Percentiles rank a stretch among this genome's conserved stretches.
Conservation (phyloP, 2,329 filamentous ascomycete genomes). For the Aspergillus carbonarius region DNA sequence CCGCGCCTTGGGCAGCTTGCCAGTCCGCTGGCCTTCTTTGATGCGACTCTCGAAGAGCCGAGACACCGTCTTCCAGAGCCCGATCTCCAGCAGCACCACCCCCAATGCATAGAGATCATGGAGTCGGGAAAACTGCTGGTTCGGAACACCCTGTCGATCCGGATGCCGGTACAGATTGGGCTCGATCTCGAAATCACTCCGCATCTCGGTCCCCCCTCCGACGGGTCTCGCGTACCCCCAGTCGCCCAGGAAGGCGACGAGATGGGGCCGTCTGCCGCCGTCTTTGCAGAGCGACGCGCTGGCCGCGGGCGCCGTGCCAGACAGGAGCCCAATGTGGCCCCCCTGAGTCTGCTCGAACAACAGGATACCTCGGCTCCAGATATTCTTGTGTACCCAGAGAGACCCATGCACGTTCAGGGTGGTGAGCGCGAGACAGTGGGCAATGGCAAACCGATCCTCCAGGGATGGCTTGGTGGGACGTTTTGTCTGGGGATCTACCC, state of each 20-base stretch:
- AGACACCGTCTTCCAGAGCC: slow-evolving; percentile 31
- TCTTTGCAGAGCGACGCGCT: not conserved
- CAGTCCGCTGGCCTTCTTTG: slow-evolving; percentile 21
- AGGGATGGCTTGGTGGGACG: slow-evolving; percentile 16
- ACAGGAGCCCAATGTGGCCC: slow-evolving; percentile 4
- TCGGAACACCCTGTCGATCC: slow-evolving; percentile 30
- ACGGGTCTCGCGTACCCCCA: slow-evolving; percentile 29
- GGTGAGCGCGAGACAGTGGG: slow-evolving; percentile 27
- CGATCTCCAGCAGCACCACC: slow-evolving; percentile 42
- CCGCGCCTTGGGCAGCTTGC: slow-evolving; percentile 21
- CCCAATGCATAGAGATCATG: slow-evolving; percentile 43
- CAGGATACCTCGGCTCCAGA: slow-evolving; percentile 31
- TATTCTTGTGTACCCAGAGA: slow-evolving; percentile 31
- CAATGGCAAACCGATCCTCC: slow-evolving; percentile 26
- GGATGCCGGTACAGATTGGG: slow-evolving; percentile 35
- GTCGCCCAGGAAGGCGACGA: slow-evolving; percentile 25
- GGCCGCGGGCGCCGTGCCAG: slow-evolving; percentile 1
- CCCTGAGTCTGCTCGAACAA: slow-evolving; percentile 20
- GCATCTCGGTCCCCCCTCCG: slow-evolving; percentile 25
- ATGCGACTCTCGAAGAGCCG: slow-evolving; percentile 27
- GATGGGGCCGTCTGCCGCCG: not conserved
- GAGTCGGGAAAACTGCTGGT: slow-evolving; percentile 24
- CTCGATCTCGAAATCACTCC: slow-evolving; percentile 25
- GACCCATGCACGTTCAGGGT: slow-evolving; percentile 28
- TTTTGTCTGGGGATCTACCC: slow-evolving; percentile 17